Evolutionary conservation across 305 asterid genomes (phyloP).

Genomic region (Ilex paraguariensis): DNA sequence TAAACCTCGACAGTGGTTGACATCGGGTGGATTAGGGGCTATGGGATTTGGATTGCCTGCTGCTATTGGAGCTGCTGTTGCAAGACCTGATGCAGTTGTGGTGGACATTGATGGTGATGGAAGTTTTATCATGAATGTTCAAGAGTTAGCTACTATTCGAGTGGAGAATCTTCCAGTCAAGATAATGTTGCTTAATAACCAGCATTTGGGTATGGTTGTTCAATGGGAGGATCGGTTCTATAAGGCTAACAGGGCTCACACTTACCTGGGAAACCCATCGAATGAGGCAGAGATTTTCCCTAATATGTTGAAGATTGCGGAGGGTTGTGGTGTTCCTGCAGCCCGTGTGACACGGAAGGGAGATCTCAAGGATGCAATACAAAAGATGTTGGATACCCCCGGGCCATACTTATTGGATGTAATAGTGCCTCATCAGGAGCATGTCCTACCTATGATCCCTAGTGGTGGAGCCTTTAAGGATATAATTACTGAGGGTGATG

Average conservation of each 20-base stretch:
- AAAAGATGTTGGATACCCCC: slow-evolving; percentile 51
- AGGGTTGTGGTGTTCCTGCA: slow-evolving; percentile 50
- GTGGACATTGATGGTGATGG: slow-evolving; percentile 70
- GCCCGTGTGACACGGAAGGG: slow-evolving; percentile 39
- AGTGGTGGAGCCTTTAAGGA: slow-evolving; percentile 58
- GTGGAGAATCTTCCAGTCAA: slow-evolving; percentile 55
- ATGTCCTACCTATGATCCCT: slow-evolving; percentile 65
- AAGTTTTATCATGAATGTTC: slow-evolving; percentile 64
- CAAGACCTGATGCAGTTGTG: slow-evolving; percentile 49
- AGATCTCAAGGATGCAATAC: slow-evolving; percentile 39
- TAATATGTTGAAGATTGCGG: slow-evolving; percentile 54
- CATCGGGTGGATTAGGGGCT: slow-evolving; percentile 56
- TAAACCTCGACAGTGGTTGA: slow-evolving; percentile 52
- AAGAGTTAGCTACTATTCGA: slow-evolving; percentile 50
- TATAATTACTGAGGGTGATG: slow-evolving; percentile 55
- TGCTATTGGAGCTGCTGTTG: slow-evolving; percentile 59
- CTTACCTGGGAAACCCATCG: slow-evolving; percentile 49
- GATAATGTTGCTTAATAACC: slow-evolving; percentile 53
- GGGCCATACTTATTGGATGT: slow-evolving; percentile 58
- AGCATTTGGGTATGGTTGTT: slow-evolving; percentile 60
- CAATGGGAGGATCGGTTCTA: slow-evolving; percentile 65
- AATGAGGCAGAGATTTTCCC: slow-evolving; percentile 48
- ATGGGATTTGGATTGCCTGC: slow-evolving; percentile 67
- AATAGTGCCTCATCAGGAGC: slow-evolving; percentile 62
- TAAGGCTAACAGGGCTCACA: slow-evolving; percentile 51